phyloP scores from a whole-genome alignment of 495 filamentous ascomycete species.

The Trichoderma gamsii region DNA sequence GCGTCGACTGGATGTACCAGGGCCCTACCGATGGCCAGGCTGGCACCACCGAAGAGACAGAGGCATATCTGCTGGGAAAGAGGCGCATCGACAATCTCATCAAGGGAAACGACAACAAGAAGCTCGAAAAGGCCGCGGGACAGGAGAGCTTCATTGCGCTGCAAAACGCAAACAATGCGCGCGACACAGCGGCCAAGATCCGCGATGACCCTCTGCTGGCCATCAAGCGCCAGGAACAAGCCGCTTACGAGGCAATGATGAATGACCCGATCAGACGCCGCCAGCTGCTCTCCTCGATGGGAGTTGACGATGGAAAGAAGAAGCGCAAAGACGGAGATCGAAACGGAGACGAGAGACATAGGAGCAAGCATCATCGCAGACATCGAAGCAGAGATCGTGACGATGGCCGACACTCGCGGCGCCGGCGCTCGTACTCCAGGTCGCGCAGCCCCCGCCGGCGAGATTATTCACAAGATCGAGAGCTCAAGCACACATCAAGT shows the following conservation, averaged over 20 bases:
- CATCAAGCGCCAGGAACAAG: constrained; percentile 89
- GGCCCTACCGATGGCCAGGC: constrained; percentile 74
- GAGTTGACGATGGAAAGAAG: constrained; percentile 39
- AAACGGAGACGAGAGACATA: background rate
- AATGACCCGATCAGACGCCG: constrained; percentile 71
- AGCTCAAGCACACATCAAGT: background rate
- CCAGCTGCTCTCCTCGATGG: constrained; percentile 60
- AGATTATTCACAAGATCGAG: constrained; percentile 16
- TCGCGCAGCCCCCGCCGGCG: constrained; percentile 16
- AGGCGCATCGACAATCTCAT: constrained; percentile 83
- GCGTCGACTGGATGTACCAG: constrained; percentile 97
- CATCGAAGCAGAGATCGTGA: constrained; percentile 3
- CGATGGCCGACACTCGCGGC: constrained; percentile 9
- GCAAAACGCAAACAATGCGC: constrained; percentile 54
- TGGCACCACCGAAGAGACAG: constrained; percentile 86
- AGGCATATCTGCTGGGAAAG: constrained; percentile 89
- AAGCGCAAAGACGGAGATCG: constrained; percentile 26
- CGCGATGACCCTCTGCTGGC: constrained; percentile 82
- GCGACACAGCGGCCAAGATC: constrained; percentile 79
- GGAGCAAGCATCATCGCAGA: background rate
- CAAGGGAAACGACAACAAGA: constrained; percentile 74
- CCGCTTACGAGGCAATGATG: constrained; percentile 81
- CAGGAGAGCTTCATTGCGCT: constrained; percentile 56
- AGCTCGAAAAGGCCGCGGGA: constrained; percentile 72
- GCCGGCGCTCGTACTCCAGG: constrained; percentile 16